phyloP scores from a whole-genome alignment of 139 green algal genomes.

The Prasinococcaceae sp. region DNA sequence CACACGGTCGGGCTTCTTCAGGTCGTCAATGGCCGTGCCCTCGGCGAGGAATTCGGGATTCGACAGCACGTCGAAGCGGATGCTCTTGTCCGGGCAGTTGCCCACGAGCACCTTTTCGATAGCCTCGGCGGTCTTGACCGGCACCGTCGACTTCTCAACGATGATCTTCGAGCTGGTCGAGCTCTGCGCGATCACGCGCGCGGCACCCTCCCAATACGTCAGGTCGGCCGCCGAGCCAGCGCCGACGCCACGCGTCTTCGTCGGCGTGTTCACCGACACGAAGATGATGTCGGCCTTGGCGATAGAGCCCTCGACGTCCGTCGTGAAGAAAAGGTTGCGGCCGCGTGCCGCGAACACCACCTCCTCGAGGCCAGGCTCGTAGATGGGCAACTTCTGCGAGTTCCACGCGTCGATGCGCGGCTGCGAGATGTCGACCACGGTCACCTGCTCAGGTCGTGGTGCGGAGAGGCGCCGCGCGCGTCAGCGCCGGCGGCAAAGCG shows the following conservation, averaged over 20 bases:
- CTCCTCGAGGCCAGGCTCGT: slow-evolving; percentile 90
- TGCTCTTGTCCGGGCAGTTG: slow-evolving; percentile 21
- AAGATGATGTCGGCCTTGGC: slow-evolving; percentile 93
- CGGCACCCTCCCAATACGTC: slow-evolving; percentile 97
- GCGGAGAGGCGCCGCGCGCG: too few relatives aligned
- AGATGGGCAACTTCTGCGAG: slow-evolving; percentile 91
- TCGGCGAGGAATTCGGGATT: slow-evolving; percentile 79
- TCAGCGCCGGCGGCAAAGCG: too few relatives aligned
- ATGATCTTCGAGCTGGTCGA: slow-evolving; percentile 87
- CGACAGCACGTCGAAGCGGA: slow-evolving; percentile 49
- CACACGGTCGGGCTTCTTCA: slow-evolving; percentile 57
- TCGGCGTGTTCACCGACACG: slow-evolving; percentile 95
- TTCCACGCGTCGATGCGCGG: slow-evolving; percentile 84
- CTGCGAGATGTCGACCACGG: slow-evolving; percentile 85
- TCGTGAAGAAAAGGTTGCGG: slow-evolving; percentile 94
- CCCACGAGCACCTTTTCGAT: slow-evolving; percentile 56
- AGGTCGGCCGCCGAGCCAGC: slow-evolving; percentile 93
- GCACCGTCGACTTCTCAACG: slow-evolving; percentile 99
- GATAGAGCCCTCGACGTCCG: slow-evolving; percentile 82
- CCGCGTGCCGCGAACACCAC: slow-evolving; percentile 50
- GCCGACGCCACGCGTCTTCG: slow-evolving; percentile 89
- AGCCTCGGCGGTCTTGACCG: slow-evolving; percentile 96
- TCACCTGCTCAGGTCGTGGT: too few relatives aligned
- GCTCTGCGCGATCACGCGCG: slow-evolving; percentile 73
- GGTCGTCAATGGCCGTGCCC: slow-evolving; percentile 80